These are phyloP conservation scores for Verticillium albo-atrum DNA, from an alignment of 2,329 filamentous ascomycete species.

Conservation along the genomic window DNA sequence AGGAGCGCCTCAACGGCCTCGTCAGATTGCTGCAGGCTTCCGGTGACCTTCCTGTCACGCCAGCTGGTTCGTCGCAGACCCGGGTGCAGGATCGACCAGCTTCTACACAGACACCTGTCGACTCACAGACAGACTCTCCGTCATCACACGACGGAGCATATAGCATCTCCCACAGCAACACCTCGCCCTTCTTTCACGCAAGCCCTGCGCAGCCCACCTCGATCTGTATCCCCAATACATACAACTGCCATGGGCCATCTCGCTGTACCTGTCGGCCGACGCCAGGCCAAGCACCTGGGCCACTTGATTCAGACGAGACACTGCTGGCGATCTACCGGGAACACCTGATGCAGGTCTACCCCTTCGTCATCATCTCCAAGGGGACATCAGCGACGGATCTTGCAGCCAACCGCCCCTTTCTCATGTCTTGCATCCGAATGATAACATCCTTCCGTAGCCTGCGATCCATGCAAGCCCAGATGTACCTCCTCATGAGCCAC, in stretches of 20 bases:
- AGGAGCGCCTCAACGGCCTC: conserved; percentile 44
- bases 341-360: conserved; percentile 37
- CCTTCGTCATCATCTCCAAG: conserved; percentile 41
- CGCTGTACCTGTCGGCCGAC: conserved; percentile 43
- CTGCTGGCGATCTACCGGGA: conserved; percentile 39
- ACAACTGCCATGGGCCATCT: conserved; percentile 41
- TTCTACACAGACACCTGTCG: not conserved
- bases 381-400: conserved; percentile 30
- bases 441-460: conserved; percentile 43
- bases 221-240: conserved; percentile 32
- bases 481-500: conserved; percentile 40
- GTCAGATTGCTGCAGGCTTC: conserved; percentile 41
- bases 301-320: conserved; percentile 39
- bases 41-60: conserved; percentile 24
- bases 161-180: not conserved
- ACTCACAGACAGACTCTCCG: not conserved
- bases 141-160: not conserved
- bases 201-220: conserved; percentile 15
- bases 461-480: conserved; percentile 44
- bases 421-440: conserved; percentile 46
- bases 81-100: not conserved
- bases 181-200: conserved; percentile 3
- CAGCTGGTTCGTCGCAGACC: not conserved
- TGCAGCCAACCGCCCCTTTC: conserved; percentile 35
- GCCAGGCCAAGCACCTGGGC: conserved; percentile 30